These are phyloP conservation scores for Kingdonia uniflora DNA, from an alignment of 164 flowering plant genomes.

Conservation along the genomic window DNA sequence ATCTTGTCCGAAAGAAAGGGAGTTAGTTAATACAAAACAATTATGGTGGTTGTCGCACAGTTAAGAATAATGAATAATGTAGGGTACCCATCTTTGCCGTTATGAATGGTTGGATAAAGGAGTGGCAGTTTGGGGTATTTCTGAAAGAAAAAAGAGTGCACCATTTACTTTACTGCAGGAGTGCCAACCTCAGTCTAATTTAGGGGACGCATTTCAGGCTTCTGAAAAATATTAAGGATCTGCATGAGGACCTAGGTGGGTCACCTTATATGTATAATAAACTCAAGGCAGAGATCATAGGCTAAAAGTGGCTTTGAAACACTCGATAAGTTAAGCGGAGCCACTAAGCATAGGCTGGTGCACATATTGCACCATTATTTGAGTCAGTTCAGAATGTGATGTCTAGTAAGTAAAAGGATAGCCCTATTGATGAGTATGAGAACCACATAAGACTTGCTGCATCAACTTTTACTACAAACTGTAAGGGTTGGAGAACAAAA, in stretches of 20 bases:
- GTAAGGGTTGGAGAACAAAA: background rate
- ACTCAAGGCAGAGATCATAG: background rate
- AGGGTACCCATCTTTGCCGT: too few relatives aligned
- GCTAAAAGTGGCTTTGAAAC: background rate
- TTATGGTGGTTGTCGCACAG: too few relatives aligned
- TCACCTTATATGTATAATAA: background rate
- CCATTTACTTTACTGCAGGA: too few relatives aligned
- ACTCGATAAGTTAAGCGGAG: background rate
- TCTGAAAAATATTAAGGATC: background rate
- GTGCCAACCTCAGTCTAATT: background rate
- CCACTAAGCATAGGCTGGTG: background rate
- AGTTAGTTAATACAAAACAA: too few relatives aligned
- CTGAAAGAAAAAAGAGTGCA: too few relatives aligned
- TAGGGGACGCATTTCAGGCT: background rate
- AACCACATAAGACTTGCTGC: background rate
- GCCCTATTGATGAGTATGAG: background rate
- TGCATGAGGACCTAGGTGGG: too few relatives aligned
- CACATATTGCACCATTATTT: background rate
- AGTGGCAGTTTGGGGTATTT: too few relatives aligned
- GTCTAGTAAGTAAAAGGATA: background rate
- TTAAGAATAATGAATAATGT: too few relatives aligned
- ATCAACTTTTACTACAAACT: background rate
- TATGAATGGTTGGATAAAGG: too few relatives aligned
- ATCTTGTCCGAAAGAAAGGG: too few relatives aligned
- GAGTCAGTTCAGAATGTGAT: background rate